Evolutionary conservation across 441 rosid genomes (phyloP).

Genomic region (Pelargonium australe): DNA sequence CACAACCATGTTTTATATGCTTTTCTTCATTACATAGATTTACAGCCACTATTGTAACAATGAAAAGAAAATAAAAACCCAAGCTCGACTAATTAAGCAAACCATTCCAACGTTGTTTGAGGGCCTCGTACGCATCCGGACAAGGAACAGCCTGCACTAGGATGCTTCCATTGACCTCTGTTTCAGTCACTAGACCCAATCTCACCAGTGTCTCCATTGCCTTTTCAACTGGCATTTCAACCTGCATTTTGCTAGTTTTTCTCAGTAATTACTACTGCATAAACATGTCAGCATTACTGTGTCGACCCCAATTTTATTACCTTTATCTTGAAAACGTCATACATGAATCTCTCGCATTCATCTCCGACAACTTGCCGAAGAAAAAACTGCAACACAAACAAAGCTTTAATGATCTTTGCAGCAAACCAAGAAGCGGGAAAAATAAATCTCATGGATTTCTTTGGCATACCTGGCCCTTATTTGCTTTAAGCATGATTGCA

Average conservation of each 20-base stretch:
- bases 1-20: not conserved
- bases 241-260: constrained; percentile 34
- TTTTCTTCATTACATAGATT: not conserved
- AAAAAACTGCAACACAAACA: constrained; percentile 37
- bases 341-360: constrained; percentile 80
- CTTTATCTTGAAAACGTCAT: constrained; percentile 53
- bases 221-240: constrained; percentile 79
- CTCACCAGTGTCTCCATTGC: constrained; percentile 60
- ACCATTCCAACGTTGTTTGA: constrained; percentile 59
- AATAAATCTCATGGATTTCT: not conserved
- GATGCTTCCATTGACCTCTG: constrained; percentile 35
- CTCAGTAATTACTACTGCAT: not conserved
- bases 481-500: constrained; percentile 67
- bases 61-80: not conserved
- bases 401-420: constrained; percentile 7
- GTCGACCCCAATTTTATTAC: constrained; percentile 25
- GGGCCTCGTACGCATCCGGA: constrained; percentile 48
- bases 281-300: not conserved
- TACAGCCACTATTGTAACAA: not conserved
- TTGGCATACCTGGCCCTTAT: constrained; percentile 55
- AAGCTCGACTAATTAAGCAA: constrained; percentile 35
- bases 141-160: constrained; percentile 55
- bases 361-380: constrained; percentile 41
- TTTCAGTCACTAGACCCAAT: constrained; percentile 60
- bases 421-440: not conserved